Evolutionary conservation across 305 asterid species (phyloP).

Genomic region (Withania somnifera): DNA sequence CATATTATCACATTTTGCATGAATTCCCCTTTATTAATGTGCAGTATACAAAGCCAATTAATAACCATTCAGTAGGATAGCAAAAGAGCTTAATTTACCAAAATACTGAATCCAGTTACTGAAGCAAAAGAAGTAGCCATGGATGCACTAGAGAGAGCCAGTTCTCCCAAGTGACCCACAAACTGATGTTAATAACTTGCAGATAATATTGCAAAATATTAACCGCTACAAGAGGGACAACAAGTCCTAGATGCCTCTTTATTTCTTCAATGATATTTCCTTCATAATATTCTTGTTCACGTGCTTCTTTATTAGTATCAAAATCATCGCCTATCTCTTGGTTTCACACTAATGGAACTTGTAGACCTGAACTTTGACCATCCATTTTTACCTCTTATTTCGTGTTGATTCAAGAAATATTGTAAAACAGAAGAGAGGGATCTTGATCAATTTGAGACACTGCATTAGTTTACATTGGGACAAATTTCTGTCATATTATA

Average conservation of each 20-base stretch:
- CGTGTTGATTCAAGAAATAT: not conserved
- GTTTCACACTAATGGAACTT: slow-evolving; percentile 10
- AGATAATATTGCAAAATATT: slow-evolving; percentile 44
- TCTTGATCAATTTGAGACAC: not conserved
- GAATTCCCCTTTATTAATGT: too few relatives aligned
- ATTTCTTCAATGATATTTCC: slow-evolving; percentile 31
- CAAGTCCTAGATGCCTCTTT: slow-evolving; percentile 35
- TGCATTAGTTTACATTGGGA: not conserved
- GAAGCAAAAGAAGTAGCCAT: slow-evolving; percentile 68
- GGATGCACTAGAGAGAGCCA: slow-evolving; percentile 57
- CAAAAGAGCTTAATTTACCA: not conserved
- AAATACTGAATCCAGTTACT: slow-evolving; percentile 33
- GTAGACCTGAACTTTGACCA: not conserved
- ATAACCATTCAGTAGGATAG: not conserved
- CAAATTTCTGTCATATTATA: not conserved
- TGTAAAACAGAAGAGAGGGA: not conserved
- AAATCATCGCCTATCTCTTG: slow-evolving; percentile 7
- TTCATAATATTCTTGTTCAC: not conserved
- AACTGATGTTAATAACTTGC: slow-evolving; percentile 52
- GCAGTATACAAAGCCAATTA: not conserved
- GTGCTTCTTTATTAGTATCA: not conserved
- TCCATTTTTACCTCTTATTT: slow-evolving; percentile 6
- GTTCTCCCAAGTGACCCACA: slow-evolving; percentile 48
- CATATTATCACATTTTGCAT: too few relatives aligned
- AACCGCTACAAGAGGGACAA: slow-evolving; percentile 53